Base-by-base conservation (phyloP, 2,329 filamentous ascomycete species). In the Colletotrichum viniferum region DNA sequence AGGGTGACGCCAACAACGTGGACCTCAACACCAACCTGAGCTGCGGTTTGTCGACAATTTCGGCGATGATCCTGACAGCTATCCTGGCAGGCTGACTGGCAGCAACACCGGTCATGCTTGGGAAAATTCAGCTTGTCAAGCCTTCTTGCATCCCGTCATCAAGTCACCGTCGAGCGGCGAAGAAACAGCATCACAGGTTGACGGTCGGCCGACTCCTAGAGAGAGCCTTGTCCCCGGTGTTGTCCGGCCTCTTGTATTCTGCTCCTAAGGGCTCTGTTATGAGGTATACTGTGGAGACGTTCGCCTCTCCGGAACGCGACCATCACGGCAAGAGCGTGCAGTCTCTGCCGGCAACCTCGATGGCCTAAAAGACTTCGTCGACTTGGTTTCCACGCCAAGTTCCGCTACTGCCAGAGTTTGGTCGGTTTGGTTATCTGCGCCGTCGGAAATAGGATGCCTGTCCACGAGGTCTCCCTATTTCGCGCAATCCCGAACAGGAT, bases 281-380 rank as follows among this genome's bases (percentile, higher is more conserved):
- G 8, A 43, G 5, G 8, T 1, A n/a, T 8, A 43, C 38, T 0
- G 38, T n/a, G 38, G 18, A 43, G 38, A 43, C 12, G 16, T 18
- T 43, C 16, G 38, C 16, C 38, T 4, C 38, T 43, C 7, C 2
- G 38, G 1, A 43, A 4, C 0, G 16, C 8, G 38, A 18, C 38
- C 7, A 0, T 9, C 8, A 9, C 38, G 2, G 16, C 38, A 18
- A n/a, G 38, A 43, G 14, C 16, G 38, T 18, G 38, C 16, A 43
- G 16, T 10, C 38, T 10, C 38, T 3, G 16, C 16, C 8, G 38
- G 8, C 38, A 18, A n/a, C 16, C 38, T 43, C 7, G 16, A 43
- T n/a, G 16, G 16, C 38, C 38, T 43, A 0, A 0, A 9, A 18
- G 0, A 38, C 18, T 18, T 18, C 4, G 7, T 38, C 14, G 1